Percentiles rank a stretch among this genome's conserved stretches.
phyloP scores from a whole-genome alignment of 768 basidiomycete species.

The Exsudoporus frostii region DNA sequence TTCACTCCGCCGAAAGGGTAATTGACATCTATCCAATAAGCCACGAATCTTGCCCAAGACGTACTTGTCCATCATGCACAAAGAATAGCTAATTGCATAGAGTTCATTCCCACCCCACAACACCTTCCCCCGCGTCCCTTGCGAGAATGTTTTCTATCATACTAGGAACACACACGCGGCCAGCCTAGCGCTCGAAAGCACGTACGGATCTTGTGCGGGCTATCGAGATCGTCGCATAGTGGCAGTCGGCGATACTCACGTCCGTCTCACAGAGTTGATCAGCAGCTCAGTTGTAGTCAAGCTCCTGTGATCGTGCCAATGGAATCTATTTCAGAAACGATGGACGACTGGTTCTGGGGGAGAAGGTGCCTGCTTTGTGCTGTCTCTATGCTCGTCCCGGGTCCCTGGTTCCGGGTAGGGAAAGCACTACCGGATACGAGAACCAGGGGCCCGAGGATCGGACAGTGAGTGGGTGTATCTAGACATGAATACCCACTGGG shows the following conservation, averaged over 20 bases:
- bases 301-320: neutral
- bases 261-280: slow-evolving; percentile 20
- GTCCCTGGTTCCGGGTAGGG: slow-evolving; percentile 20
- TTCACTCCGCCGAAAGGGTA: slow-evolving; percentile 11
- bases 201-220: slow-evolving; percentile 36
- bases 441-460: neutral
- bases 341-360: neutral
- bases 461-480: neutral
- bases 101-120: slow-evolving; percentile 26
- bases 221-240: slow-evolving; percentile 15
- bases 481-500: neutral
- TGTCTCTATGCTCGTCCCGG: slow-evolving; percentile 14
- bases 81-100: slow-evolving; percentile 1
- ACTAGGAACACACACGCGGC: slow-evolving; percentile 16
- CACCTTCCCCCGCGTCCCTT: slow-evolving; percentile 15
- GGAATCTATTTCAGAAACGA: neutral
- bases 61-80: slow-evolving; percentile 1
- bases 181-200: slow-evolving; percentile 24
- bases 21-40: neutral
- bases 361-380: slow-evolving; percentile 35
- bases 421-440: neutral
- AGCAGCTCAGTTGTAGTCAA: neutral
- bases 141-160: slow-evolving; percentile 5
- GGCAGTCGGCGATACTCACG: slow-evolving; percentile 14
- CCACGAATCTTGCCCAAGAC: neutral